phyloP scores from a whole-genome alignment of 1,284 basidiomycete species.

The Rhodotorula sp. region DNA sequence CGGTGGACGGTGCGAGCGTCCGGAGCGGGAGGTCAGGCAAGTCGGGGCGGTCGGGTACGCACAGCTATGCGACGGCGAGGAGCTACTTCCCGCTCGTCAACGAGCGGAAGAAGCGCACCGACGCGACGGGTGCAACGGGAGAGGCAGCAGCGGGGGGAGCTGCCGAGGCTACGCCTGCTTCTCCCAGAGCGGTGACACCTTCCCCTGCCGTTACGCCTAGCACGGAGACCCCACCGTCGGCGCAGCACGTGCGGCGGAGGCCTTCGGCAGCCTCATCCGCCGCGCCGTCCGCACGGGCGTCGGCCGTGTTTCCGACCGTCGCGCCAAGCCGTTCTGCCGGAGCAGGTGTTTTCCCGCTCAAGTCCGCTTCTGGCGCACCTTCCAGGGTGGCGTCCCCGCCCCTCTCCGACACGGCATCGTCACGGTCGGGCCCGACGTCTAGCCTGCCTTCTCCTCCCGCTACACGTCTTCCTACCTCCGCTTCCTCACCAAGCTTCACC shows the following conservation, averaged over 20 bases:
- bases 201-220: background rate
- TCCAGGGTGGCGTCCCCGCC: background rate
- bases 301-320: constrained; percentile 5
- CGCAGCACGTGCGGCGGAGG: background rate
- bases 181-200: background rate
- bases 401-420: background rate
- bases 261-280: background rate
- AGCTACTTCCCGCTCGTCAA: constrained; percentile 23
- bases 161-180: background rate
- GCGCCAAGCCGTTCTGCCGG: background rate
- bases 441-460: background rate
- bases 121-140: background rate
- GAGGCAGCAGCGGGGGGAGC: rapidly evolving
- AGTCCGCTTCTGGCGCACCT: too few relatives aligned
- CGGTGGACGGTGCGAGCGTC: background rate
- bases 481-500: background rate
- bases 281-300: background rate
- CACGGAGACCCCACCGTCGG: background rate
- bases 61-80: constrained; percentile 4
- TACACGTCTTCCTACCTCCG: background rate
- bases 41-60: background rate
- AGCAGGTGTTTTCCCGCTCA: constrained; percentile 7
- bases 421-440: background rate
- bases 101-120: background rate
- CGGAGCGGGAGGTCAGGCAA: background rate